Evolutionary conservation across 768 basidiomycete genomes (phyloP).

Genomic region (Chalciporus pseudorubinellus): DNA sequence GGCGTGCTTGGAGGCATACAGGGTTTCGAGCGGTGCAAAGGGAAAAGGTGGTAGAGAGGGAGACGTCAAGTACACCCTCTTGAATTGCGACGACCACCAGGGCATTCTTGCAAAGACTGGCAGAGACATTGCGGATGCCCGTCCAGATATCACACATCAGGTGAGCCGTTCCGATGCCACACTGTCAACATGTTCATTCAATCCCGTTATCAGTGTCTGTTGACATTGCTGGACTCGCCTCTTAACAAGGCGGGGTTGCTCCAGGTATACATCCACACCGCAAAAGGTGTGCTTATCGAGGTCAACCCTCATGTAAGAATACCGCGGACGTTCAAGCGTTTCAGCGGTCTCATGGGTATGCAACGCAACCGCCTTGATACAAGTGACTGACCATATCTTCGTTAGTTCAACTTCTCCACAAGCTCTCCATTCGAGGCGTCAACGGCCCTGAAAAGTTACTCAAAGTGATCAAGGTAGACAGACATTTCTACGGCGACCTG

Average conservation of each 20-base stretch:
- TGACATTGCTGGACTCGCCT: slow-evolving; percentile 95
- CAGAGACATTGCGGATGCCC: slow-evolving; percentile 97
- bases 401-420: slow-evolving; percentile 94
- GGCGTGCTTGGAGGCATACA: slow-evolving; percentile 95
- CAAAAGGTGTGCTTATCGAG: slow-evolving; percentile 94
- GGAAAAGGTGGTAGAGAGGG: slow-evolving; percentile 52
- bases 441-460: slow-evolving; percentile 96
- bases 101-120: slow-evolving; percentile 97
- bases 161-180: slow-evolving; percentile 40
- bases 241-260: slow-evolving; percentile 95
- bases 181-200: background rate
- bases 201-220: slow-evolving; percentile 69
- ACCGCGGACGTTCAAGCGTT: slow-evolving; percentile 97
- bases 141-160: slow-evolving; percentile 99
- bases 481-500: slow-evolving; percentile 11
- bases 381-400: slow-evolving; percentile 3
- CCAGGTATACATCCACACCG: slow-evolving; percentile 98
- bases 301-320: slow-evolving; percentile 98
- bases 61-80: slow-evolving; percentile 92
- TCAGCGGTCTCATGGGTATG: slow-evolving; percentile 96
- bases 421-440: slow-evolving; percentile 90
- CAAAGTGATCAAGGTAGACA: slow-evolving; percentile 87
- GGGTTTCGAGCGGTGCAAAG: slow-evolving; percentile 62
- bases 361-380: background rate
- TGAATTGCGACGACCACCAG: slow-evolving; percentile 99